Evolutionary conservation across 2,329 filamentous ascomycete genomes (phyloP), one percentile per base, ranked within the genome.

Genomic region (Colletotrichum agaves): DNA sequence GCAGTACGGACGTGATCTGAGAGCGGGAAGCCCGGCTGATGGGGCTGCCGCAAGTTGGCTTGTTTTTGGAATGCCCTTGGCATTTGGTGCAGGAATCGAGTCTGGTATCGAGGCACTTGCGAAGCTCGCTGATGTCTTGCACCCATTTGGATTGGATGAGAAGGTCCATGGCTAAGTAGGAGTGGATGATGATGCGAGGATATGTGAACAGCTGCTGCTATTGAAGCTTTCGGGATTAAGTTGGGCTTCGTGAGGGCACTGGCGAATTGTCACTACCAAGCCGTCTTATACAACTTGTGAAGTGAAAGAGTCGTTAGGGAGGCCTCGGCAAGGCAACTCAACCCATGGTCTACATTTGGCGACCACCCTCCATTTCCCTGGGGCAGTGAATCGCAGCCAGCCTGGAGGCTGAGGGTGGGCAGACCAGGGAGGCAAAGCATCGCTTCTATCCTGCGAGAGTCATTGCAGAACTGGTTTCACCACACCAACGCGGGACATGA

Each of bases 301-400:
- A 41, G 52, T 23, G 12, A 23, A 17, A 23, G n/a, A 56, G 35
- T 15, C 52, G 19, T 17, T 43, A 23, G 12, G 61, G 61, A 63
- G 61, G 61, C 52, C 61, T 63, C 52, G 53, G 31, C 21, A n/a
- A 58, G 61, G 52, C 53, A 41, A 31, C 33, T 13, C n/a, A 37
- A 5, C 27, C 21, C 21, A 3, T 33, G 47, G 37, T 3, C 47
- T 12, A 23, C 17, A n/a, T 15, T 13, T n/a, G 11, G n/a, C 50
- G 41, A 31, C 39, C 60, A 17, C 50, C 33, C 19, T 49, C 50
- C 50, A 41, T 50, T 12, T 39, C 31, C 43, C 13, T 19, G 33
- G 27, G 47, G 47, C 47, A 27, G 19, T 47, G 44, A 47, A 23
- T 33, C 5, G 5, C 10, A 21, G 7, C 11, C 15, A 47, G 44